A percentile compares a stretch with the other conserved stretches of the same genome.
Conservation (phyloP, 1,284 basidiomycete genomes). For the Cryptococcus amylolentus region DNA sequence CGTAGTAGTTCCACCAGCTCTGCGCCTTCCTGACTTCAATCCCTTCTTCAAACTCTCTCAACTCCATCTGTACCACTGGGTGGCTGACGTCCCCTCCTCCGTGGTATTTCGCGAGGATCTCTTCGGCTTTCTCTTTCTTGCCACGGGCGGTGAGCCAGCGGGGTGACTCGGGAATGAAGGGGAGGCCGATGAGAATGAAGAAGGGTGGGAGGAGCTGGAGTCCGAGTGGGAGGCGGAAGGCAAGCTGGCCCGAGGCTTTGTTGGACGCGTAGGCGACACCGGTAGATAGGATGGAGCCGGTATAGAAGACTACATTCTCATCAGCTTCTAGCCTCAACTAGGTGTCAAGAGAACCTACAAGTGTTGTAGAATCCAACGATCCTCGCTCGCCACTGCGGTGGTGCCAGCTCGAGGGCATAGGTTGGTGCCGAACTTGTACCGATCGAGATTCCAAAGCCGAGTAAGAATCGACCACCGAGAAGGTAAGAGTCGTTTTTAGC, state of each 20-base stretch:
- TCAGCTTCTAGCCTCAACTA: background rate
- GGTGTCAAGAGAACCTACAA: constrained; percentile 2
- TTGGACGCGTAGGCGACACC: constrained; percentile 27
- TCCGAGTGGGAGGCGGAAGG: constrained; percentile 32
- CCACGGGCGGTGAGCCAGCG: constrained; percentile 24
- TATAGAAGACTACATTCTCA: constrained; percentile 16
- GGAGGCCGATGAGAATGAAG: constrained; percentile 22
- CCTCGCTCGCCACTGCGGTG: constrained; percentile 20
- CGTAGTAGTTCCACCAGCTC: constrained; percentile 53
- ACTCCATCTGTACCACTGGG: constrained; percentile 23
- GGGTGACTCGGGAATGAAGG: constrained; percentile 29
- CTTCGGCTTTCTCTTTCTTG: constrained; percentile 17
- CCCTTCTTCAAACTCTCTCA: constrained; percentile 21
- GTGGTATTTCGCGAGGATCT: constrained; percentile 25
- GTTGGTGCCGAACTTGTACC: constrained; percentile 18
- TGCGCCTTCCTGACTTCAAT: constrained; percentile 47
- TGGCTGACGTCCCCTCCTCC: constrained; percentile 23
- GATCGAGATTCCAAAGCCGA: constrained; percentile 20
- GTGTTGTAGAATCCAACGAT: constrained; percentile 23
- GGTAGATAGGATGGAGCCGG: constrained; percentile 22
- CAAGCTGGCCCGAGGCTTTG: constrained; percentile 11
- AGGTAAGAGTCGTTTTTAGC: constrained; percentile 51
- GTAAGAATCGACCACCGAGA: constrained; percentile 17
- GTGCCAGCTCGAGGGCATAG: constrained; percentile 17
- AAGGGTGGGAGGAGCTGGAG: constrained; percentile 40